Conservation (phyloP, 2,329 filamentous ascomycete genomes). For the Alternaria sp. region DNA sequence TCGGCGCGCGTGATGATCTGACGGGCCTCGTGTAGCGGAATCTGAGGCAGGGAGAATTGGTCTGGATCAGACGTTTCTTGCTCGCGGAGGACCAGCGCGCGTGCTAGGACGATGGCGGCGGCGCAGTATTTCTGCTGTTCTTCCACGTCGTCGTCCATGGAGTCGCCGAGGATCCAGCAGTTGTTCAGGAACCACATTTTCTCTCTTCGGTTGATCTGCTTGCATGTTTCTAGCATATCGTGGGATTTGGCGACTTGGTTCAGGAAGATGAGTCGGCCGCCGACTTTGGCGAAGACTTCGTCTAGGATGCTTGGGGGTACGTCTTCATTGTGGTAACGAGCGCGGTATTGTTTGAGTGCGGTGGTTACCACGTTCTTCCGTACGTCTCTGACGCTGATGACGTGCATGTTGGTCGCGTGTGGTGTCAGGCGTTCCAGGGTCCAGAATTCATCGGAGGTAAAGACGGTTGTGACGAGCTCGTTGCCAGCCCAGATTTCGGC, state of each 20-base stretch:
- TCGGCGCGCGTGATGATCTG: constrained; percentile 94
- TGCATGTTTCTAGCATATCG: constrained; percentile 81
- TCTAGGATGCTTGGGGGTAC: constrained; percentile 66
- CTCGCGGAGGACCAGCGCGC: constrained; percentile 83
- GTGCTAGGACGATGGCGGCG: constrained; percentile 91
- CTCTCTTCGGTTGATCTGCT: constrained; percentile 71
- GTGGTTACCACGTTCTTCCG: constrained; percentile 75
- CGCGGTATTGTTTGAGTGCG: constrained; percentile 78
- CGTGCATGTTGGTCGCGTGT: constrained; percentile 90
- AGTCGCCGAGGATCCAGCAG: constrained; percentile 75
- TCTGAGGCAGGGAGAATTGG: constrained; percentile 65
- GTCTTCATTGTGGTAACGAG: constrained; percentile 72
- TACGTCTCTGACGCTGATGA: constrained; percentile 82
- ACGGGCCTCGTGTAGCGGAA: constrained; percentile 52
- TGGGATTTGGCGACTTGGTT: constrained; percentile 82
- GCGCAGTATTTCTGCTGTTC: constrained; percentile 95
- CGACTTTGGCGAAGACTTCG: constrained; percentile 84
- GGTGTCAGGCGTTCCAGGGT: constrained; percentile 92
- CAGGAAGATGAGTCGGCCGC: constrained; percentile 85
- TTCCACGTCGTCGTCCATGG: constrained; percentile 96
- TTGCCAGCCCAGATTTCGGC: constrained; percentile 95
- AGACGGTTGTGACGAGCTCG: constrained; percentile 86
- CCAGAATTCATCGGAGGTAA: constrained; percentile 98
- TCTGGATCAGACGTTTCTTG: no score
- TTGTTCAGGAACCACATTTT: constrained; percentile 80